These are phyloP conservation scores for Trifolium pratense DNA, from an alignment of 306 rosid genomes.

Conservation along the genomic window DNA sequence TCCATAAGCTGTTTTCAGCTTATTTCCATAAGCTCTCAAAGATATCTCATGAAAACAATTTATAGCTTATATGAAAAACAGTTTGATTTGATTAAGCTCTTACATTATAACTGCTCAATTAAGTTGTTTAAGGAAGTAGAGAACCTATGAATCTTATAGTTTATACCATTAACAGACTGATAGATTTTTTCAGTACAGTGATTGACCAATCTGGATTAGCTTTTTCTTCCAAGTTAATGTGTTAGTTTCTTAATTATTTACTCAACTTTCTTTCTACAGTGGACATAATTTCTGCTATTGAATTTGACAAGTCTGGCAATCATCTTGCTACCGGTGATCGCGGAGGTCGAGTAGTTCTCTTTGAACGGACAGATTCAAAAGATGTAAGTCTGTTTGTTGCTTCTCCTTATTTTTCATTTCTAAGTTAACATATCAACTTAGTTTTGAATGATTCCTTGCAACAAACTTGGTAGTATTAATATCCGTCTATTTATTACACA, in stretches of 20 bases:
- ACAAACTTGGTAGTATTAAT: conserved; percentile 32
- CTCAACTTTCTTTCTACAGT: conserved; percentile 59
- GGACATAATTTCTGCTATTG: conserved; percentile 98
- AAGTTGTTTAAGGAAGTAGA: conserved; percentile 24
- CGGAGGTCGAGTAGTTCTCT: conserved; percentile 99
- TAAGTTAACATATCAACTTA: background rate
- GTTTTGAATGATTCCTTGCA: conserved; percentile 20
- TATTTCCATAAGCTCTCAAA: background rate
- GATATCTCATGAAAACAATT: background rate
- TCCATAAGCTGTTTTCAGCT: background rate
- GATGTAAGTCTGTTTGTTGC: conserved; percentile 61
- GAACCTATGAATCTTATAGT: conserved; percentile 5
- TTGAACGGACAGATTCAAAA: conserved; percentile 94
- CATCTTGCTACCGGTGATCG: conserved; percentile 99
- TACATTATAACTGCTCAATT: background rate
- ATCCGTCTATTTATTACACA: conserved; percentile 34
- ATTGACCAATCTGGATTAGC: conserved; percentile 31
- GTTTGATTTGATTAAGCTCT: background rate
- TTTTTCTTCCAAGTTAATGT: conserved; percentile 33
- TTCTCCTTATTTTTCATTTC: conserved; percentile 22
- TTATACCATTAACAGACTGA: background rate
- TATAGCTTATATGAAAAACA: background rate
- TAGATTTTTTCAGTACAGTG: background rate
- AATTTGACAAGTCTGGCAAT: conserved; percentile 91
- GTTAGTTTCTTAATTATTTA: conserved; percentile 38